These are phyloP conservation scores for Monsonia emarginata DNA, from an alignment of 441 rosid genomes.

Conservation along the genomic window DNA sequence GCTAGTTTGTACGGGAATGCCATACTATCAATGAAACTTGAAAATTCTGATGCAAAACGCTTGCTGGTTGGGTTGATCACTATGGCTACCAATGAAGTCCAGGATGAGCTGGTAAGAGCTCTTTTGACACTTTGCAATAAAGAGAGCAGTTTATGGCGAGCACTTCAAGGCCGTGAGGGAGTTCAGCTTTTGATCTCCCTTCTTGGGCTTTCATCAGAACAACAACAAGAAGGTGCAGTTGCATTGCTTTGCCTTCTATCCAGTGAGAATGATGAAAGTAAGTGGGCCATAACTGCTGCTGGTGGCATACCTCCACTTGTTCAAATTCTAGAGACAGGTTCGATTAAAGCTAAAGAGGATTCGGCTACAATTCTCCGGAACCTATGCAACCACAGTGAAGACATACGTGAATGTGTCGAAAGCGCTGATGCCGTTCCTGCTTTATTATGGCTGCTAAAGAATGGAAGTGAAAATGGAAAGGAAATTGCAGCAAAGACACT, in stretches of 20 bases:
- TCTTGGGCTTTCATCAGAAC: conserved; percentile 98
- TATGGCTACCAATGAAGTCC: conserved; percentile 92
- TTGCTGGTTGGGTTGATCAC: conserved; percentile 97
- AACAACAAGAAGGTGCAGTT: conserved; percentile 99
- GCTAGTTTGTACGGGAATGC: conserved; percentile 96
- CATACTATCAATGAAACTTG: conserved; percentile 59
- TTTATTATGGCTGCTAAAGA: conserved; percentile 88
- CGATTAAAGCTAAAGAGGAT: conserved; percentile 97
- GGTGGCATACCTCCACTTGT: conserved; percentile 99
- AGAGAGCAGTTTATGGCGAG: conserved; percentile 87
- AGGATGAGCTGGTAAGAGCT: conserved; percentile 88
- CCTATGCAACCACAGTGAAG: conserved; percentile 98
- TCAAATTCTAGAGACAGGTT: conserved; percentile 94
- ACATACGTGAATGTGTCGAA: conserved; percentile 98
- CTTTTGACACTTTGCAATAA: conserved; percentile 74
- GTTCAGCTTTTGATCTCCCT: conserved; percentile 94
- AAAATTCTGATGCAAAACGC: conserved; percentile 81
- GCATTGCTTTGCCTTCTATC: conserved; percentile 90
- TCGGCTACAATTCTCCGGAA: conserved; percentile 93
- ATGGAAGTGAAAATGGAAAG: conserved; percentile 92
- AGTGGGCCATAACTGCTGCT: conserved; percentile 99
- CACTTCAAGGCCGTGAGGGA: conserved; percentile 98
- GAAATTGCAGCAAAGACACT: conserved; percentile 97
- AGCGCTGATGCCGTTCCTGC: conserved; percentile 99
- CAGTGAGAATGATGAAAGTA: conserved; percentile 95